These are phyloP conservation scores for Fomes fomentarius DNA, from an alignment of 1,284 basidiomycete genomes.

Conservation along the genomic window DNA sequence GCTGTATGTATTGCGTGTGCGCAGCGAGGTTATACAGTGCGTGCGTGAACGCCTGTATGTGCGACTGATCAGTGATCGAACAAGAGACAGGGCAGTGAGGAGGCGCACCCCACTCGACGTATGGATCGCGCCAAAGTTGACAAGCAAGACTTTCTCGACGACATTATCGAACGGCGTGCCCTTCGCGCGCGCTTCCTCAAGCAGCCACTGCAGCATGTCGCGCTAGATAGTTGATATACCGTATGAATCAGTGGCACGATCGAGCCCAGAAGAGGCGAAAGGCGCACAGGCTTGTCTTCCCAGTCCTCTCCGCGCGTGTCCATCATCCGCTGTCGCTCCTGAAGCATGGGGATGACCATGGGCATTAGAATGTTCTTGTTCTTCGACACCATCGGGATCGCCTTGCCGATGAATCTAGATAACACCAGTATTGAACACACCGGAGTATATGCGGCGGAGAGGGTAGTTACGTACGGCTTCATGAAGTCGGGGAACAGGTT, in stretches of 20 bases:
- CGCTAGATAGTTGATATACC: too few species aligned
- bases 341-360: constrained; percentile 38
- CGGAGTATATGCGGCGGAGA: not conserved
- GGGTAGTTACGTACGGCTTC: constrained; percentile 10
- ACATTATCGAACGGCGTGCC: constrained; percentile 18
- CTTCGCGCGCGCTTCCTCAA: constrained; percentile 27
- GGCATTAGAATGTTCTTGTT: constrained; percentile 17
- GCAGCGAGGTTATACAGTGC: constrained; percentile 30
- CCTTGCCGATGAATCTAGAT: constrained; percentile 11
- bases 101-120: constrained; percentile 24
- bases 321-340: constrained; percentile 41
- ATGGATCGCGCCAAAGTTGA: constrained; percentile 30
- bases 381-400: constrained; percentile 16
- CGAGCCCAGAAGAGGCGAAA: too few species aligned
- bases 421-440: too few species aligned
- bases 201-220: constrained; percentile 28
- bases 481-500: constrained; percentile 24
- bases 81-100: not conserved
- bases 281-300: constrained; percentile 43
- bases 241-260: too few species aligned
- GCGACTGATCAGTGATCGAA: not conserved
- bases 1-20: constrained; percentile 23
- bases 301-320: constrained; percentile 40
- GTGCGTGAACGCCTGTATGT: constrained; percentile 29
- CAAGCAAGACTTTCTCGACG: constrained; percentile 24